Base-by-base conservation (phyloP, 2,329 filamentous ascomycete genomes). In the Mycosphaerella sp. region DNA sequence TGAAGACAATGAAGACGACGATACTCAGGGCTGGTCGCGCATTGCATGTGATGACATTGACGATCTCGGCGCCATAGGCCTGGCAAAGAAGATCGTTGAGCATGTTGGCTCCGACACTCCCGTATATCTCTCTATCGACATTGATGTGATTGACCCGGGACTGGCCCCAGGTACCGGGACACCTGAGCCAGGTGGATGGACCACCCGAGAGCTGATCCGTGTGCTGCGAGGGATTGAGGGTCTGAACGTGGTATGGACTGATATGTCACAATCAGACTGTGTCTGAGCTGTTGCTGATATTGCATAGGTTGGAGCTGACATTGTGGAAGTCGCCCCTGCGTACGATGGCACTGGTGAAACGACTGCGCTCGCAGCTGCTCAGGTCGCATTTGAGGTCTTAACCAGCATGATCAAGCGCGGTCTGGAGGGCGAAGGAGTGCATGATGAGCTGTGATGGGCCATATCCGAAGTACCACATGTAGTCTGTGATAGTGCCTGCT, bases 141-240 rank as follows among this genome's bases (percentile, higher is more conserved):
- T 90, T 59, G 87, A 91, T 67, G 86, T 90, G 0, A 74, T 91
- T 41, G 86, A 91, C 66, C 87, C 87, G 0, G 84, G 79, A 28
- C 72, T 82, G 44, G 81, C 81, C 2, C 87, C 88, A 0, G 62
- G 60, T n/a, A 64, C 64, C 34, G 90, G 89, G 1, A 95, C 89
- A 0, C 89, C 89, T 0, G 89, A 95, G 73, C 86, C 89, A 0
- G 89, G 90, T 51, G 89, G 89, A 34, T 95, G 89, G 89, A 93
- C 87, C 5, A 94, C 86, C 16, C 76, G 89, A 45, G 90, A 95
- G 73, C 75, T 95, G 60, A 91, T 95, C 57, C 76, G 86, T 10
- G 88, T 95, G 52, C 70, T 95, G 66, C 76, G 89, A 28, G 89
- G 87, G 0, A 79, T 95, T 37, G 89, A 95, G 72, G 79, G 75